Evolutionary conservation across 2,329 filamentous ascomycete genomes (phyloP), one percentile per base, ranked within the genome.

Genomic region (Colletotrichum echinochloae): DNA sequence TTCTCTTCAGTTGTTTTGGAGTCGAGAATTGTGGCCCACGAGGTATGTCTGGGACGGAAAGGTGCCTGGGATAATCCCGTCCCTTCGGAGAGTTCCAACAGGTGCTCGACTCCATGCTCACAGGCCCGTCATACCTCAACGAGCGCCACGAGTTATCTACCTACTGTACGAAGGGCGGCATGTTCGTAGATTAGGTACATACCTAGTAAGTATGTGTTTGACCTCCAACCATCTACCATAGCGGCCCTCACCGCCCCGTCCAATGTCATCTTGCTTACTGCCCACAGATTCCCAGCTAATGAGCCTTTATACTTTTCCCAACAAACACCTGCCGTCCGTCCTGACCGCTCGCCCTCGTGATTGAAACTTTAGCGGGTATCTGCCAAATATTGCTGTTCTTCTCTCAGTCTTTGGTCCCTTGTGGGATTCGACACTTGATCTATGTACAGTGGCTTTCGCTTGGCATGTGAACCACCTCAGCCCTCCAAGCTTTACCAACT

Each of bases 31-130:
- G 49, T n/a, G 23, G 18, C 18, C 60, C 35, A 35, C 55, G 37
- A 33, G 37, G 44, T 37, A n/a, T 44, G 56, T 52, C 44, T 62
- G 63, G 55, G 51, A 62, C 57, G 57, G 67, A 60, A 44, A 52
- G 51, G 49, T 59, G 46, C 37, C 67, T 67, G 57, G 67, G 67
- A 70, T 67, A 57, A 67, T 67, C 67, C 67, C 52, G 51, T 44
- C 57, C 39, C 41, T 37, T 62, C 56, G 64, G 56, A 63, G 55
- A 35, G 35, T 70, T 63, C 64, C 39, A 51, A 62, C 57, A 70
- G 44, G 55, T 46, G 56, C 55, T 70, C 41, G 26, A 56, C 41
- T 23, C 6, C 56, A 60, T 66, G 20, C 30, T 61, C 56, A 66
- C 56, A 70, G 66, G 66, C 49, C 51, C 4, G 16, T 51, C 28